These are phyloP conservation scores for Diplodia intermedia DNA, from an alignment of 2,329 filamentous ascomycete genomes.

Conservation along the genomic window DNA sequence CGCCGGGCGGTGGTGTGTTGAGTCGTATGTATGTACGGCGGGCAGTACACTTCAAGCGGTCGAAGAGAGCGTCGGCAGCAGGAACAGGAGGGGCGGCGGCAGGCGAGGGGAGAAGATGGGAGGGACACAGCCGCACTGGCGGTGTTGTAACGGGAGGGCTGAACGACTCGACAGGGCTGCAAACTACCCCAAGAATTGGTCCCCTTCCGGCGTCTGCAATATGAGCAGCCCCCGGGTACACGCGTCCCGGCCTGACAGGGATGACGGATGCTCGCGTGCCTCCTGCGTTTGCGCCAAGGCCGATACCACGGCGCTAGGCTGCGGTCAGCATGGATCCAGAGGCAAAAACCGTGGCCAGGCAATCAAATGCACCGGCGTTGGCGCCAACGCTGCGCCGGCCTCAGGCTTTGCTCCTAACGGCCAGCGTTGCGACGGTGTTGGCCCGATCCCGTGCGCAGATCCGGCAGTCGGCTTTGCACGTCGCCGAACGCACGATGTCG, in stretches of 20 bases:
- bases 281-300: conserved; percentile 18
- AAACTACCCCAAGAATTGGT: conserved; percentile 2
- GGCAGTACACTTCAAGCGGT: not conserved
- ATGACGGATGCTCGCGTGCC: conserved; percentile 23
- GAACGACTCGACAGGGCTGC: conserved; percentile 9
- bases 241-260: conserved; percentile 14
- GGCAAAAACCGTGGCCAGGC: not conserved
- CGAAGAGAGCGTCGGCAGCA: not conserved
- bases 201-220: conserved; percentile 17
- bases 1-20: not conserved
- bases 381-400: conserved; percentile 1
- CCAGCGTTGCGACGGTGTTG: not conserved
- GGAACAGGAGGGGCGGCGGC: conserved; percentile 4
- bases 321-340: not conserved
- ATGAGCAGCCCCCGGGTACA: conserved; percentile 5
- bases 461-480: conserved; percentile 1
- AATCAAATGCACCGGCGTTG: not conserved
- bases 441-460: conserved; percentile 1
- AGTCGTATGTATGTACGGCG: not conserved
- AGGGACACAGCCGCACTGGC: not conserved
- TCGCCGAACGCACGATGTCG: not conserved
- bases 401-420: not conserved
- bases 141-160: conserved; percentile 5
- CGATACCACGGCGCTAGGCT: conserved; percentile 7
- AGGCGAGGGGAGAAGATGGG: not conserved